Conservation (phyloP, 164 flowering plant genomes). For the Tetrastigma voinierianum region DNA sequence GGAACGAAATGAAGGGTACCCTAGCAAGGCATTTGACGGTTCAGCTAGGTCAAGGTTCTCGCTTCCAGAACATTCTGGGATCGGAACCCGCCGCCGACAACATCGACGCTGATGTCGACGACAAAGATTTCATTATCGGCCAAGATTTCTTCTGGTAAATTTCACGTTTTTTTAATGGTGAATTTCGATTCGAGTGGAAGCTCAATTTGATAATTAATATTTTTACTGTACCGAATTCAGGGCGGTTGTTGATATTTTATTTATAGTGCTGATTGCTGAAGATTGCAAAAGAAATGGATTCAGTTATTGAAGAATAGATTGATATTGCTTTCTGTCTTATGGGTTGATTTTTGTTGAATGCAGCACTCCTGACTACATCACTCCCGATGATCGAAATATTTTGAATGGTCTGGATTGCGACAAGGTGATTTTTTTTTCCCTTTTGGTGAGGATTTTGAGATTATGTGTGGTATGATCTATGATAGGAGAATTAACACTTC, state of each 20-base stretch:
- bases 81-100: constrained; percentile 17
- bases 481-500: background rate
- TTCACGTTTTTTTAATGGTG: background rate
- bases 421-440: constrained; percentile 39
- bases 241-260: too few relatives aligned
- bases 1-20: constrained; percentile 37
- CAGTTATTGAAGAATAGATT: too few relatives aligned
- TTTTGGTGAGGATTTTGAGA: background rate
- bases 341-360: constrained; percentile 4
- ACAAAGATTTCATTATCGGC: constrained; percentile 77
- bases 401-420: constrained; percentile 40
- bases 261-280: too few relatives aligned
- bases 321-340: background rate
- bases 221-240: too few relatives aligned
- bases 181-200: background rate
- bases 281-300: too few relatives aligned
- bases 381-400: constrained; percentile 69
- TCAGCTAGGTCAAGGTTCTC: constrained; percentile 47
- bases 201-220: background rate
- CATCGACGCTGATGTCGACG: constrained; percentile 33
- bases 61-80: constrained; percentile 40
- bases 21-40: constrained; percentile 34
- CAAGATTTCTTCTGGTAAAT: constrained; percentile 93
- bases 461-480: background rate
- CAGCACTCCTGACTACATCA: constrained; percentile 96